phyloP scores from a whole-genome alignment of 2,329 filamentous ascomycete genomes.

The Botrytis fabae region DNA sequence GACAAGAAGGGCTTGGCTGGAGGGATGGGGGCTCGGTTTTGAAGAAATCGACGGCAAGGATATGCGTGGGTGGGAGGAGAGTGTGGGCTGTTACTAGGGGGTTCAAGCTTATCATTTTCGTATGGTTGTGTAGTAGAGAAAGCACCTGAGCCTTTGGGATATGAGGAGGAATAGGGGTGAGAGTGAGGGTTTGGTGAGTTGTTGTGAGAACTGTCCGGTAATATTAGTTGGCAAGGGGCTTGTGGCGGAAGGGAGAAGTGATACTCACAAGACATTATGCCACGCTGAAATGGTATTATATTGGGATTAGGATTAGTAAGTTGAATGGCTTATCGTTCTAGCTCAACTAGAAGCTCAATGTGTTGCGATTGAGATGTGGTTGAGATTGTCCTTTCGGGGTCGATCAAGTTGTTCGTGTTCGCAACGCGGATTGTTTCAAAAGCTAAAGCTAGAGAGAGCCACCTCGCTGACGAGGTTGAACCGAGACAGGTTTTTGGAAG shows the following conservation, averaged over 20 bases:
- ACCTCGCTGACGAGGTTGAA: conserved; percentile 1
- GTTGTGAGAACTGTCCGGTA: conserved; percentile 32
- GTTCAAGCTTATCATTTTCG: conserved; percentile 82
- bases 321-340: not conserved
- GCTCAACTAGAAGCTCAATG: not conserved
- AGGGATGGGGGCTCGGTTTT: conserved; percentile 56
- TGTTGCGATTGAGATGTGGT: not conserved
- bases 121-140: conserved; percentile 73
- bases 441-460: not conserved
- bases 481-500: not conserved
- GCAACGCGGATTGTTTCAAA: conserved; percentile 20
- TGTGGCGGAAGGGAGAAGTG: not conserved
- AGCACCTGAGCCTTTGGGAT: conserved; percentile 68
- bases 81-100: conserved; percentile 73
- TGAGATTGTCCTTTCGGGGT: not conserved
- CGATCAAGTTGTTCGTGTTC: not conserved
- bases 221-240: conserved; percentile 4
- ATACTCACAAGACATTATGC: conserved; percentile 36
- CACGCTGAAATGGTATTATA: not conserved
- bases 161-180: conserved; percentile 70
- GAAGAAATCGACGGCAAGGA: conserved; percentile 29
- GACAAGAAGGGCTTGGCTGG: conserved; percentile 49
- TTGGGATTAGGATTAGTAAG: not conserved
- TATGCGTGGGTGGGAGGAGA: conserved; percentile 55
- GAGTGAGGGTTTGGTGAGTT: conserved; percentile 42